Conservation (phyloP, 2,329 filamentous ascomycete genomes). For the Penicillium sp. region DNA sequence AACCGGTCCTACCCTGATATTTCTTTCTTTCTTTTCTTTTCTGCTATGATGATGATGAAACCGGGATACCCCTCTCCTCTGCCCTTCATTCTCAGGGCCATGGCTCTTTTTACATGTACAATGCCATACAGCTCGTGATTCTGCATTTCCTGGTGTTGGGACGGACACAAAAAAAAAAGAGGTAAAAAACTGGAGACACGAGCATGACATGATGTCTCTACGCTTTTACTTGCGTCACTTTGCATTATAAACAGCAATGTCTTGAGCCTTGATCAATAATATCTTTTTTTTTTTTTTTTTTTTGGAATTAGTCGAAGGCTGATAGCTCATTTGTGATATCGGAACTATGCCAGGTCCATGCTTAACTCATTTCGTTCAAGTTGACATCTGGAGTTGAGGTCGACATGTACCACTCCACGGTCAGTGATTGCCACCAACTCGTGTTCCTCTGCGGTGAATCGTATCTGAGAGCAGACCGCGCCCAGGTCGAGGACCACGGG, state of each 20-base stretch:
- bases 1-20: background rate
- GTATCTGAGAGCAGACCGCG: slow-evolving; percentile 41
- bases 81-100: slow-evolving; percentile 6
- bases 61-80: slow-evolving; percentile 10
- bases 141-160: slow-evolving; percentile 10
- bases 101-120: slow-evolving; percentile 9
- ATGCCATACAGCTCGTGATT: slow-evolving; percentile 7
- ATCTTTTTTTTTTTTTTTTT: background rate
- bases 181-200: background rate
- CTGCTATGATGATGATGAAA: slow-evolving; percentile 9
- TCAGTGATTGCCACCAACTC: slow-evolving; percentile 46
- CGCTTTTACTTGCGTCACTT: background rate
- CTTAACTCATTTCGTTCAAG: slow-evolving; percentile 12
- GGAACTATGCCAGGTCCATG: too few species aligned
- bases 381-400: slow-evolving; percentile 33
- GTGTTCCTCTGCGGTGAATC: slow-evolving; percentile 38
- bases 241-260: background rate
- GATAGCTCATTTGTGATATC: background rate
- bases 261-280: background rate
- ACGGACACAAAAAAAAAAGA: background rate
- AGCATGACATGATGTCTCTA: background rate
- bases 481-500: slow-evolving; percentile 36
- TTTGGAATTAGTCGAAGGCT: background rate
- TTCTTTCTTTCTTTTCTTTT: background rate
- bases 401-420: slow-evolving; percentile 42